Base-by-base conservation (phyloP, 345 rosid genomes). In the Salix purpurea region DNA sequence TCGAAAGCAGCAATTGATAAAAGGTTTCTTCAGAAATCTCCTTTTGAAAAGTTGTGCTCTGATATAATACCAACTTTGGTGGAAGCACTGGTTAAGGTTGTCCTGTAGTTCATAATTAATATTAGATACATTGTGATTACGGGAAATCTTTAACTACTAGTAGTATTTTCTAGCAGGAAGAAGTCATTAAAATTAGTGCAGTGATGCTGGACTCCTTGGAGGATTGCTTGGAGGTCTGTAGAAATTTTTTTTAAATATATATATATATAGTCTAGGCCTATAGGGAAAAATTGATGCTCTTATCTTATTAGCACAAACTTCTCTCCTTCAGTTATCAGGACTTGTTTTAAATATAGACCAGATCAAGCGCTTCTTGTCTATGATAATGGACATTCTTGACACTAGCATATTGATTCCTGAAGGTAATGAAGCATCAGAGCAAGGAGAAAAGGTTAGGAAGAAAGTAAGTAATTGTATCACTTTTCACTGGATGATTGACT, bases 1-100 rank as follows among this genome's bases (percentile, higher is more conserved):
- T 66, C 65, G 9, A 78, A 78, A 73, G 34, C 28, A 28, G 69
- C 81, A 26, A 54, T 6, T 2, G 72, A 72, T 18, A 78, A 73
- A 73, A 39, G 56, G 40, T 9, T 4, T 44, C 4, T 19, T 32
- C 32, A 44, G 16, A 21, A 61, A 16, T 77, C 50, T 18, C 70
- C 32, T 61, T 60, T 70, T 7, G 10, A 62, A 34, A 28, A 77
- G 40, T 24, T 77, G 34, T 70, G 61, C 23, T 52, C n/a, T 32
- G 34, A 40, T 11, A 34, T 70, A 3, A n/a, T 62, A 60, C 64
- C 70, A 62, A 52, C 70, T 61, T 32, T 32, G 34, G 34, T 32
- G 34, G 34, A 32, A 32, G 34, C 34, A 32, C 5, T 32, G 34
- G 34, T 32, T 32, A 32, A 32, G 34, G 34, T 32, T 32, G 0